Evolutionary conservation across 2,329 filamentous ascomycete species (phyloP), one percentile per base, ranked within the genome.

Genomic region (Cryphonectria nitschkei): DNA sequence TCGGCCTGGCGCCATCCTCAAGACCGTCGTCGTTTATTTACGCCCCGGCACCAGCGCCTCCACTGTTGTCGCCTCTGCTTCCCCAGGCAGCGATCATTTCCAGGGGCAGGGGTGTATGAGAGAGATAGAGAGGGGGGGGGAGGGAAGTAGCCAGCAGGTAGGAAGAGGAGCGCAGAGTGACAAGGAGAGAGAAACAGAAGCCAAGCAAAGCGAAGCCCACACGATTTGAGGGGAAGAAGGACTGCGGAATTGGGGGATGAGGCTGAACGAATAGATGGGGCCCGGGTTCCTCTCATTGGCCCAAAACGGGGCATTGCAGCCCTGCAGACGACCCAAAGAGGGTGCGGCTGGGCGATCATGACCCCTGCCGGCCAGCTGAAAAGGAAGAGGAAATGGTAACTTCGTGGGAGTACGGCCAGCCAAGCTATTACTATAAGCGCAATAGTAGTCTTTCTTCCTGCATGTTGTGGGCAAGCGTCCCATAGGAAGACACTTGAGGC

Each of bases 331-430:
- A 50, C 39, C 58, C 14, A 32, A 61, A 63, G 56, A 39, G 46
- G 41, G n/a, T 54, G 70, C 67, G 67, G 70, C 67, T 69, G 67
- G 65, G 13, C 32, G 41, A 43, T 22, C 19, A 6, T 19, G 41
- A 61, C 54, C 41, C n/a, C 13, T 68, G 29, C 54, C 63, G 22
- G 50, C 43, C 26, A 50, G 63, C 63, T 65, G 63, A 65, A 34
- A 34, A 6, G 34, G 34, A 34, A 34, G 26, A 34, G 3, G 34
- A 3, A 32, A 32, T 29, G 52, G 3, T 13, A 56, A n/a, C 11
- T n/a, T 56, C 50, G 1, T 39, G 37, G 8, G 8, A 39, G 37
- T 2, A 13, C 11, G 16, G 46, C 22, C 7, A n/a, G 46, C 46
- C 22, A 50, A 37, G 37, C 34, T 34, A 34, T 6, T 6, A 26